A percentile compares a stretch with the other conserved stretches of the same genome.
Conservation (phyloP, 129 eudicot genomes). For the Flaveria trinervia region DNA sequence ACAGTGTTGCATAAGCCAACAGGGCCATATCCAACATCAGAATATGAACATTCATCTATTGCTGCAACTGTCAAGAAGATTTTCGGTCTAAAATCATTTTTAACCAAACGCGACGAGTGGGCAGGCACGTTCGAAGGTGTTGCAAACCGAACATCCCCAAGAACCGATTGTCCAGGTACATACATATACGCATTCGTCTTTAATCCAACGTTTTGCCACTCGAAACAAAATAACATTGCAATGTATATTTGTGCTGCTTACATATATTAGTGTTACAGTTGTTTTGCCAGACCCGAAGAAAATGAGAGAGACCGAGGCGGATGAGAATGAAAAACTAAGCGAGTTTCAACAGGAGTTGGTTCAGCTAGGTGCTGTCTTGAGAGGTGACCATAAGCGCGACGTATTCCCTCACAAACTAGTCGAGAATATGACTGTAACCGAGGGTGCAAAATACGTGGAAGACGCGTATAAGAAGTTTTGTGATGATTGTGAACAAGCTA, state of each 20-base stretch:
- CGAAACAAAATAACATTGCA: no score
- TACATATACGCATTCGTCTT: neutral
- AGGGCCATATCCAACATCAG: slow-evolving; percentile 74
- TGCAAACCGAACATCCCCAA: slow-evolving; percentile 51
- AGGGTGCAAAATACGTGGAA: slow-evolving; percentile 53
- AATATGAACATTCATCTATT: slow-evolving; percentile 79
- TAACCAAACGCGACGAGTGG: slow-evolving; percentile 81
- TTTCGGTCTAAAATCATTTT: slow-evolving; percentile 54
- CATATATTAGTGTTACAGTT: slow-evolving; percentile 36
- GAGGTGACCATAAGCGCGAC: slow-evolving; percentile 59
- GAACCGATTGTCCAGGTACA: slow-evolving; percentile 82
- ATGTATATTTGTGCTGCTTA: neutral
- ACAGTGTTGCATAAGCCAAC: slow-evolving; percentile 55
- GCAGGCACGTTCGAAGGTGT: slow-evolving; percentile 76
- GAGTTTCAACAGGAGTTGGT: slow-evolving; percentile 85
- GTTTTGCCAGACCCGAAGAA: slow-evolving; percentile 57
- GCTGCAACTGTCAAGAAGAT: slow-evolving; percentile 83
- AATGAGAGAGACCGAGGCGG: slow-evolving; percentile 45
- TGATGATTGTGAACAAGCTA: slow-evolving; percentile 60
- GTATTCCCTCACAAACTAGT: slow-evolving; percentile 50
- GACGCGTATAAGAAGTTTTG: slow-evolving; percentile 54
- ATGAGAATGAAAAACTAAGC: slow-evolving; percentile 52
- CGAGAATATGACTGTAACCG: slow-evolving; percentile 61
- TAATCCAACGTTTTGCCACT: neutral
- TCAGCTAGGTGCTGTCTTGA: slow-evolving; percentile 60